Conservation (phyloP, 1,139 yeast species). For the Diutina scorzettiae region DNA sequence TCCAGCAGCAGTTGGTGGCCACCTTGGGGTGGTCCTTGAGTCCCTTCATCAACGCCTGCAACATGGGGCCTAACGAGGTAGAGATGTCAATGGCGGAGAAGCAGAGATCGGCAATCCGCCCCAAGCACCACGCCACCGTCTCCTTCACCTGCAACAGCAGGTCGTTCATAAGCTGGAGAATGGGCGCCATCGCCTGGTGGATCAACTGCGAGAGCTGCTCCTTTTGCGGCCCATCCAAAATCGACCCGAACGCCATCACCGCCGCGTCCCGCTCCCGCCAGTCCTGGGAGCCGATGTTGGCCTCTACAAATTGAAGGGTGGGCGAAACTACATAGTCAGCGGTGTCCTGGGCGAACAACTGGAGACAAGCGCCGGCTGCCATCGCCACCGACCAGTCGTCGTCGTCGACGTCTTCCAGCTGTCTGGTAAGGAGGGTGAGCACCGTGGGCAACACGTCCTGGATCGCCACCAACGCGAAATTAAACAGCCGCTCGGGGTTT, state of each 20-base stretch:
- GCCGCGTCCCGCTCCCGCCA: slow-evolving; percentile 97
- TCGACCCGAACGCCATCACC: slow-evolving; percentile 97
- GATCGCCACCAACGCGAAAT: slow-evolving; percentile 78
- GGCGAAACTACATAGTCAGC: slow-evolving; percentile 80
- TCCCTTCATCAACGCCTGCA: slow-evolving; percentile 66
- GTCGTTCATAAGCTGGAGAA: slow-evolving; percentile 63
- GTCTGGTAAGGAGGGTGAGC: slow-evolving; percentile 67
- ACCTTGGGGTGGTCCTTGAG: slow-evolving; percentile 85
- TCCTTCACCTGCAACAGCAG: slow-evolving; percentile 78
- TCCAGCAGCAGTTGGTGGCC: slow-evolving; percentile 94
- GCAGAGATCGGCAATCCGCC: slow-evolving; percentile 85
- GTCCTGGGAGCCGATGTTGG: slow-evolving; percentile 41
- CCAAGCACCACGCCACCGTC: slow-evolving; percentile 97
- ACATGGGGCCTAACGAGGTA: slow-evolving; percentile 52
- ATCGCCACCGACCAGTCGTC: slow-evolving; percentile 97
- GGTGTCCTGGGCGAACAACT: slow-evolving; percentile 83
- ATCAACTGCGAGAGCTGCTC: slow-evolving; percentile 56
- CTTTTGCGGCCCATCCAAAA: slow-evolving; percentile 87
- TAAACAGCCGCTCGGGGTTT: slow-evolving; percentile 30
- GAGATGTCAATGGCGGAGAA: slow-evolving; percentile 63
- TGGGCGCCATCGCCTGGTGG: slow-evolving; percentile 72
- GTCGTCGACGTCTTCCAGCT: slow-evolving; percentile 84
- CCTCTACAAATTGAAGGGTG: slow-evolving; percentile 71
- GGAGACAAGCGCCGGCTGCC: slow-evolving; percentile 98
- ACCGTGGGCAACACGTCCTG: slow-evolving; percentile 82